Evolutionary conservation across 805 yeast species (phyloP).

Genomic region (Yarrowia sp.): DNA sequence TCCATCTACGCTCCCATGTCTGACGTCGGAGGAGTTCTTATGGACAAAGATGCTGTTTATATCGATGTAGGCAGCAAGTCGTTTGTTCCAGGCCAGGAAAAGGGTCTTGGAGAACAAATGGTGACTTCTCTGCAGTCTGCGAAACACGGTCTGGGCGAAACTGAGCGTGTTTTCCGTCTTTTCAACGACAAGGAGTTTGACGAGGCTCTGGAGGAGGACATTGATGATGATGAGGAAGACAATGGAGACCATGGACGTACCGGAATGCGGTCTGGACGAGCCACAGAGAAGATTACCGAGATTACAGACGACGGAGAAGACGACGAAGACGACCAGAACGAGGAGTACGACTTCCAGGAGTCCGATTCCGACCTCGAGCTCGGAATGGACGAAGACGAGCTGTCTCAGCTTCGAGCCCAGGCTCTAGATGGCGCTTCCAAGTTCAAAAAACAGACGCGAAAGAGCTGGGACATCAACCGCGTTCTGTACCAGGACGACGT

Average conservation of each 20-base stretch:
- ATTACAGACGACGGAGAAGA: constrained; percentile 45
- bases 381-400: constrained; percentile 40
- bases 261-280: constrained; percentile 57
- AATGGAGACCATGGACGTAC: constrained; percentile 58
- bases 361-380: constrained; percentile 44
- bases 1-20: constrained; percentile 98
- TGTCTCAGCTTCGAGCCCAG: constrained; percentile 26
- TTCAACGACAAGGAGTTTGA: constrained; percentile 55
- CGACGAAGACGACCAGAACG: constrained; percentile 35
- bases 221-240: constrained; percentile 40
- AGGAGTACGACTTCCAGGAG: constrained; percentile 39
- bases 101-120: constrained; percentile 81
- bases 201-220: constrained; percentile 43
- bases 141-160: constrained; percentile 53
- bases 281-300: constrained; percentile 40
- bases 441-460: constrained; percentile 42
- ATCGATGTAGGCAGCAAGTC: constrained; percentile 65
- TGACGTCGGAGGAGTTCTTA: constrained; percentile 97
- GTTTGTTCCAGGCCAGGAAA: constrained; percentile 61
- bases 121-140: constrained; percentile 79
- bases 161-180: constrained; percentile 64
- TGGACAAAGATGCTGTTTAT: constrained; percentile 96
- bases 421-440: constrained; percentile 31
- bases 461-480: constrained; percentile 76
- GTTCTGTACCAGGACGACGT: constrained; percentile 75